Evolutionary conservation across 768 basidiomycete species (phyloP), one percentile per base, ranked within the genome.

Genomic region (Tulasnella sp.): DNA sequence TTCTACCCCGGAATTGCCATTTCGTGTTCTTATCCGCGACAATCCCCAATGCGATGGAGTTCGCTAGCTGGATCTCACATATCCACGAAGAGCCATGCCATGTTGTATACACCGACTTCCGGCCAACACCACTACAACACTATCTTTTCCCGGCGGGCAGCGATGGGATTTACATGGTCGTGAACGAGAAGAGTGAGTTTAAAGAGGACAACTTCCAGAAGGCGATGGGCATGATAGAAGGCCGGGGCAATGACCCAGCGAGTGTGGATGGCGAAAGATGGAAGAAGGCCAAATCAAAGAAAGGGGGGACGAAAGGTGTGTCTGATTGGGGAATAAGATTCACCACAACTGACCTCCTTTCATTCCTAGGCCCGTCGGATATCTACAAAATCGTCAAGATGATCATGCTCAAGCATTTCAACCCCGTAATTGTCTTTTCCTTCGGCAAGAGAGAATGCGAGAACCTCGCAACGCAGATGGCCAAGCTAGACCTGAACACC

Each of bases 371-470:
- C 1, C 77, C 82, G 1, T 92, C 92, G 47, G 96, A 99, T 70
- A 92, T 98, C 64, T 89, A 89, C 62, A 97, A 96, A 74, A 94
- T 99, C 64, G 86, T 97, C 70, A 89, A 89, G 70, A 92, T 97
- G 86, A 96, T 99, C 73, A 92, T 97, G 90, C 73, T 83, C 63
- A 95, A 95, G 73, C 92, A 93, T 70, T 95, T 91, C 73, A 94
- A 97, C 68, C 96, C 96, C 0, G 94, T 97, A 64, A 99, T 99
- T 68, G 84, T 98, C 56, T 99, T 99, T 71, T 89, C 95, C 4
- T 99, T 99, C 74, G 90, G 89, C 74, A 98, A 98, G 71, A 84
- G 94, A 52, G 95, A 98, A 75, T 98, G 96, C 71, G 96, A 99
- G 72, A 83, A 80, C 0, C 80, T 96, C 30, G 96, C 96, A 1